Base-by-base conservation (phyloP, 2,329 filamentous ascomycete species). In the Teratosphaeria viscida region DNA sequence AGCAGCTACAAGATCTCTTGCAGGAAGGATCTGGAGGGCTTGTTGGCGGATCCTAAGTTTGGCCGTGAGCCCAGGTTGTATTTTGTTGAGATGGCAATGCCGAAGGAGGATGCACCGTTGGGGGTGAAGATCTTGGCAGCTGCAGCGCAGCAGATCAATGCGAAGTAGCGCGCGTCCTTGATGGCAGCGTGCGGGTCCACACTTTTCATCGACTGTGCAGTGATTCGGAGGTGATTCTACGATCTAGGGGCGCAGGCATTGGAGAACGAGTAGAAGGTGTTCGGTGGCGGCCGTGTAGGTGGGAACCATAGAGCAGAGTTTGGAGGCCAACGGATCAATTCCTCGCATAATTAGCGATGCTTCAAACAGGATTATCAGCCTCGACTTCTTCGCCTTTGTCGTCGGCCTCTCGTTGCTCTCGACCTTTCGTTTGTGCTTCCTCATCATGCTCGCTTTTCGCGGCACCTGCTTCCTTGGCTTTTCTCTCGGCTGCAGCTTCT, bases 1-100 rank as follows among this genome's bases (percentile, higher is more conserved):
- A 88, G 83, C 54, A 87, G 86, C 72, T 77, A 90, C 65, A 86
- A 84, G 75, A 90, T 85, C 23, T 86, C 23, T 5, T 56, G 11
- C 29, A 55, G 85, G 75, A 77, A 82, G 32, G 83, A 91, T 70
- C 75, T 92, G 37, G 81, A 87, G 62, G 73, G 79, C 49, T 75
- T 94, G 27, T 82, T 94, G 61, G 76, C 75, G 1, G 78, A 92
- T 63, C 70, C 82, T 55, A 77, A 82, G 4, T 35, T 55, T 32
- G 54, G 23, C 11, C n/a, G 32, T 11, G 54, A 23, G 35, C 14
- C 23, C n/a, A 23, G n/a, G 19, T 32, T 55, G 35, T 32, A 35
- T 23, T 34, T 55, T 19, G 29, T 34, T 12, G 35, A 55, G 54
- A 39, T 55, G 54, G 12, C 32, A 10, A 55, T 55, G 54, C 54